Percentiles rank a stretch among this genome's conserved stretches.
Conservation (phyloP, 140 eudicot species). For the Cichorium intybus region DNA sequence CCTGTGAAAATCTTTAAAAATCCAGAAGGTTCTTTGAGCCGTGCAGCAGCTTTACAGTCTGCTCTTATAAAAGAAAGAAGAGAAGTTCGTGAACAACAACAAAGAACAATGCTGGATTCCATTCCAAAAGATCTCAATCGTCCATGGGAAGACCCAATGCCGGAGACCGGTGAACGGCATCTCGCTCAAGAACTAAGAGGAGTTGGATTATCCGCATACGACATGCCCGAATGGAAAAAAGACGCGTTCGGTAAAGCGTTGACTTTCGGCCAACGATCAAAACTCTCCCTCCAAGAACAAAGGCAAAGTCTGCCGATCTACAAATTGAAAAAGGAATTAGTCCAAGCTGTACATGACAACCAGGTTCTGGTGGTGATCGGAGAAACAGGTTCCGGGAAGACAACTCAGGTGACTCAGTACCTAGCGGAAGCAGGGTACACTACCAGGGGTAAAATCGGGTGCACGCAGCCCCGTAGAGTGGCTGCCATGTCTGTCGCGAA, state of each 20-base stretch:
- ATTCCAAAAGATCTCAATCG: constrained; percentile 93
- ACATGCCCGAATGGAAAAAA: constrained; percentile 94
- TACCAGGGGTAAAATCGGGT: constrained; percentile 79
- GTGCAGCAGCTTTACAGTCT: constrained; percentile 89
- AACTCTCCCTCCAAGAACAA: constrained; percentile 86
- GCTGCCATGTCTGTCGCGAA: constrained; percentile 97
- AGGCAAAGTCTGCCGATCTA: constrained; percentile 81
- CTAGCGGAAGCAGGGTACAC: constrained; percentile 97
- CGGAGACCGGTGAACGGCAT: constrained; percentile 87
- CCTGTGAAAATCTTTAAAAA: constrained; percentile 86
- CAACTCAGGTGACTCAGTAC: constrained; percentile 91
- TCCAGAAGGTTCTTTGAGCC: constrained; percentile 92
- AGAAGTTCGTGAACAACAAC: constrained; percentile 89
- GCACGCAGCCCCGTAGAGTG: constrained; percentile 92
- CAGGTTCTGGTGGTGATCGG: constrained; percentile 92
- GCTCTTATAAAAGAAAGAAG: constrained; percentile 89
- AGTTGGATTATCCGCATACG: constrained; percentile 81
- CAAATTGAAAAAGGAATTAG: constrained; percentile 74
- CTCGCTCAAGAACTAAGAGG: constrained; percentile 93
- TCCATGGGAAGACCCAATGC: constrained; percentile 99
- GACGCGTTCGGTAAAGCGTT: constrained; percentile 76
- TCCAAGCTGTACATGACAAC: constrained; percentile 84
- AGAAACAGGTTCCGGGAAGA: constrained; percentile 96
- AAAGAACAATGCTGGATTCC: constrained; percentile 85
- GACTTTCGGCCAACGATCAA: constrained; percentile 90